Evolutionary conservation across 352 stramenopile species (phyloP).

Genomic region (Globisporangium recalcitrans): DNA sequence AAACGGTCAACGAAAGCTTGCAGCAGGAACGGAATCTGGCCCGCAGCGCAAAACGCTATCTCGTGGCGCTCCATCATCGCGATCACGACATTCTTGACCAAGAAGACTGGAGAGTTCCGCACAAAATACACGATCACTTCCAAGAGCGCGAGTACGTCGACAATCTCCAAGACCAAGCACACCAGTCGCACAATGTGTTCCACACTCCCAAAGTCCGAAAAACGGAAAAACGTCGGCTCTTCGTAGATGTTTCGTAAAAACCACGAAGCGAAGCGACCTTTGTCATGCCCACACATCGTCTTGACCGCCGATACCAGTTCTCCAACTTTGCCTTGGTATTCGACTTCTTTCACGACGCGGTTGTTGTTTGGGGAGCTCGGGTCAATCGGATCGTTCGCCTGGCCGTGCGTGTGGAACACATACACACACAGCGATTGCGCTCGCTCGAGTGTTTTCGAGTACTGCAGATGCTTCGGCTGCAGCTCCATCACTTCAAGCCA

Average conservation of each 20-base stretch:
- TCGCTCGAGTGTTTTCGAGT: conserved; percentile 78
- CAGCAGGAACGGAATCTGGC: conserved; percentile 74
- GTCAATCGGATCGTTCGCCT: conserved; percentile 49
- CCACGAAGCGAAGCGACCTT: conserved; percentile 76
- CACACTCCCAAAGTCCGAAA: conserved; percentile 78
- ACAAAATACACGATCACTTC: conserved; percentile 83
- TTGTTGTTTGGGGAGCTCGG: conserved; percentile 24
- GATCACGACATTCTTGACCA: conserved; percentile 82
- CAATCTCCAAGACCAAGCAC: conserved; percentile 77
- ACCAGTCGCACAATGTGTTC: conserved; percentile 80
- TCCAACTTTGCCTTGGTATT: conserved; percentile 79
- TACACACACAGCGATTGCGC: conserved; percentile 77
- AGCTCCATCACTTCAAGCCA: conserved; percentile 85
- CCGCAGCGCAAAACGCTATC: conserved; percentile 74
- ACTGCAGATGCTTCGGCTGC: conserved; percentile 60
- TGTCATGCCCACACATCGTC: conserved; percentile 84
- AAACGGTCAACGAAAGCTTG: conserved; percentile 85
- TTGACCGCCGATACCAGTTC: conserved; percentile 83
- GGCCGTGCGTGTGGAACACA: conserved; percentile 80
- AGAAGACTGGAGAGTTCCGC: conserved; percentile 57
- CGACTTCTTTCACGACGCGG: conserved; percentile 65
- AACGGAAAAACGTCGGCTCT: conserved; percentile 71
- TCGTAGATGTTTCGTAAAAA: conserved; percentile 84
- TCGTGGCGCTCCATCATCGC: conserved; percentile 82
- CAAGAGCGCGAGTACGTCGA: conserved; percentile 73